A percentile compares a stretch with the other conserved stretches of the same genome.
Conservation (phyloP, 352 stramenopile species). For the Elongisporangium senticosum region DNA sequence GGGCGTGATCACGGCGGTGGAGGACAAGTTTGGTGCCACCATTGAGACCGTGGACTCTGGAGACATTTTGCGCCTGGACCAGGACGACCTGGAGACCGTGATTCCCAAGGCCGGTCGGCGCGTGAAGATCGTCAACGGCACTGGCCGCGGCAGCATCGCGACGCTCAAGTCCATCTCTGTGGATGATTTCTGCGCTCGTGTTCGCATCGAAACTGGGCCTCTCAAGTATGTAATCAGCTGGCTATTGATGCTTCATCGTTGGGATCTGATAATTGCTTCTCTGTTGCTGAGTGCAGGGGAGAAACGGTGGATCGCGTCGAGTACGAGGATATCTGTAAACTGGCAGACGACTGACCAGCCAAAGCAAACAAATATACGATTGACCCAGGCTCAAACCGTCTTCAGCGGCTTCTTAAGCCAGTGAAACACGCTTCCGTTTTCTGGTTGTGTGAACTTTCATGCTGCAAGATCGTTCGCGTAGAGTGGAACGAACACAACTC, state of each 20-base stretch:
- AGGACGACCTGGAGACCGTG: slow-evolving; percentile 89
- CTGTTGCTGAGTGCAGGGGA: slow-evolving; percentile 21
- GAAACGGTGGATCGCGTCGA: slow-evolving; percentile 65
- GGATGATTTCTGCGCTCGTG: slow-evolving; percentile 53
- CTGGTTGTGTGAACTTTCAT: too few species aligned
- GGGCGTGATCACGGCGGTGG: slow-evolving; percentile 63
- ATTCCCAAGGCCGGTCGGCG: slow-evolving; percentile 65
- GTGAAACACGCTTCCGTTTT: too few species aligned
- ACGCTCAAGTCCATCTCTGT: slow-evolving; percentile 73
- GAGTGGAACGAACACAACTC: too few species aligned
- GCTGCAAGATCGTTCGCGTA: too few species aligned
- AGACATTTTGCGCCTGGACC: slow-evolving; percentile 77
- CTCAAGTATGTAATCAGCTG: slow-evolving; percentile 23
- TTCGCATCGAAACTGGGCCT: slow-evolving; percentile 61
- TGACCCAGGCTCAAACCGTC: too few species aligned
- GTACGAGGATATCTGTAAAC: slow-evolving; percentile 81
- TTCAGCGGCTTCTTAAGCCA: too few species aligned
- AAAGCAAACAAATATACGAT: not conserved
- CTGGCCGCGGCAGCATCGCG: slow-evolving; percentile 44
- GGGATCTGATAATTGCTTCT: slow-evolving; percentile 2
- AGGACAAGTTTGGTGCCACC: slow-evolving; percentile 77
- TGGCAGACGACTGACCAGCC: slow-evolving; percentile 33
- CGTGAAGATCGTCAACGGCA: slow-evolving; percentile 78
- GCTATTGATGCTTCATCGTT: not conserved
- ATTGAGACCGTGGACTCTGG: slow-evolving; percentile 80